These are phyloP conservation scores for Microthyrium microscopicum DNA, from an alignment of 2,329 filamentous ascomycete species.

Conservation along the genomic window DNA sequence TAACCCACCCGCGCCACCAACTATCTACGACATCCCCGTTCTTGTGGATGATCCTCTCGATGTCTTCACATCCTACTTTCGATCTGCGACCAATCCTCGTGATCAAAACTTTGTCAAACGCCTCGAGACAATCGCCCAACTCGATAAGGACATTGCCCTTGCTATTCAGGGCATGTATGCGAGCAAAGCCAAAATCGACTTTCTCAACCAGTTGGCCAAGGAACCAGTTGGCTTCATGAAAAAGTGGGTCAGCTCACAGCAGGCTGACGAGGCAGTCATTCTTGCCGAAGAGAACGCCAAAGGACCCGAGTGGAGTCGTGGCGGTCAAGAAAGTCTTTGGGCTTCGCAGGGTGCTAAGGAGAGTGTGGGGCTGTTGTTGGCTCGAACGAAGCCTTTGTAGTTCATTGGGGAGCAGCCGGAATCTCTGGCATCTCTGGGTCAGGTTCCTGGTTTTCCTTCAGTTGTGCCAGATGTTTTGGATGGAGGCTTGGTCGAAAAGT, in stretches of 20 bases:
- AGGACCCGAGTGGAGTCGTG: constrained; percentile 53
- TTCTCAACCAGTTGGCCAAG: constrained; percentile 60
- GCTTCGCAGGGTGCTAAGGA: constrained; percentile 43
- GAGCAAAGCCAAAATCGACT: constrained; percentile 79
- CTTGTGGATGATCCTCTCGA: constrained; percentile 67
- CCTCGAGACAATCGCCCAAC: constrained; percentile 32
- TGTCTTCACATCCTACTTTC: constrained; percentile 47
- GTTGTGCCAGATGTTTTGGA: neutral
- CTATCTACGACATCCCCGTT: constrained; percentile 80
- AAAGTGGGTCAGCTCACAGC: constrained; percentile 82
- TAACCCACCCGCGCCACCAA: constrained; percentile 42
- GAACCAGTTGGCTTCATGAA: constrained; percentile 74
- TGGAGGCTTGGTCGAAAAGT: neutral
- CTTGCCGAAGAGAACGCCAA: constrained; percentile 52
- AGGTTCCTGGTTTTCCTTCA: neutral
- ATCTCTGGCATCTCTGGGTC: neutral
- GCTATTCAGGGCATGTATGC: constrained; percentile 69
- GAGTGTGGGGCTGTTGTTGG: constrained; percentile 44
- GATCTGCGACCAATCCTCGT: constrained; percentile 26
- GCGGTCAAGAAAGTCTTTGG: constrained; percentile 46
- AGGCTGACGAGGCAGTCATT: constrained; percentile 75
- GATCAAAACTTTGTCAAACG: no score
- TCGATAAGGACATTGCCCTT: constrained; percentile 76
- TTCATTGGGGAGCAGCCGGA: neutral
- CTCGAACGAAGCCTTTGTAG: constrained; percentile 17